A percentile compares a stretch with the other conserved stretches of the same genome.
These are phyloP conservation scores for Hyphopichia wangnamkhiaoensis DNA, from an alignment of 1,139 yeast species.

Conservation along the genomic window DNA sequence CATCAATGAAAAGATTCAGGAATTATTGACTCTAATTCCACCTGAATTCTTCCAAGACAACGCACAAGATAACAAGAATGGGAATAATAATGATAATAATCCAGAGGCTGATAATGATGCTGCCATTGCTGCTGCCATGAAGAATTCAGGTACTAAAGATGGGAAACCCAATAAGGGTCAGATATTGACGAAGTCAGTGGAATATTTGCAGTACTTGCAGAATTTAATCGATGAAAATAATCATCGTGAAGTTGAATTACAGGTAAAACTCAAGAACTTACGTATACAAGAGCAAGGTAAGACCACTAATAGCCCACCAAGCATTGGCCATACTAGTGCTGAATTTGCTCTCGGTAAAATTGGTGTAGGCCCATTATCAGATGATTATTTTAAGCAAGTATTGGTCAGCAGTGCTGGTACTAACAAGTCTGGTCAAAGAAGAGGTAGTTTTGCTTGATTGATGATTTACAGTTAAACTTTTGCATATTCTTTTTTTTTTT, in stretches of 20 bases:
- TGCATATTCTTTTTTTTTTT: neutral
- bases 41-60: conserved; percentile 49
- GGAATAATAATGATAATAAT: conserved; percentile 7
- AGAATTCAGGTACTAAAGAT: conserved; percentile 71
- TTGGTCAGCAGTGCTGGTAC: conserved; percentile 33
- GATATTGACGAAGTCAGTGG: conserved; percentile 80
- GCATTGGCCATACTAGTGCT: conserved; percentile 73
- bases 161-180: conserved; percentile 95
- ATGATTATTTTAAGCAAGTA: conserved; percentile 41
- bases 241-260: conserved; percentile 74
- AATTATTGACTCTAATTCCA: conserved; percentile 71
- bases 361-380: conserved; percentile 79
- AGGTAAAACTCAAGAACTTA: conserved; percentile 58
- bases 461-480: neutral
- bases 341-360: conserved; percentile 74
- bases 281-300: conserved; percentile 34
- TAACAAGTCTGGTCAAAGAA: conserved; percentile 22
- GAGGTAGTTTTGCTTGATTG: conserved; percentile 18
- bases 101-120: conserved; percentile 22
- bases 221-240: conserved; percentile 75
- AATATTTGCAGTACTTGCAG: conserved; percentile 75
- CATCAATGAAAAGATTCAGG: conserved; percentile 87
- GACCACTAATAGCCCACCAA: conserved; percentile 35
- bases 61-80: conserved; percentile 4
- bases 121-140: conserved; percentile 34